Conservation (phyloP, 2,329 filamentous ascomycete species). For the Colletotrichum sp. region DNA sequence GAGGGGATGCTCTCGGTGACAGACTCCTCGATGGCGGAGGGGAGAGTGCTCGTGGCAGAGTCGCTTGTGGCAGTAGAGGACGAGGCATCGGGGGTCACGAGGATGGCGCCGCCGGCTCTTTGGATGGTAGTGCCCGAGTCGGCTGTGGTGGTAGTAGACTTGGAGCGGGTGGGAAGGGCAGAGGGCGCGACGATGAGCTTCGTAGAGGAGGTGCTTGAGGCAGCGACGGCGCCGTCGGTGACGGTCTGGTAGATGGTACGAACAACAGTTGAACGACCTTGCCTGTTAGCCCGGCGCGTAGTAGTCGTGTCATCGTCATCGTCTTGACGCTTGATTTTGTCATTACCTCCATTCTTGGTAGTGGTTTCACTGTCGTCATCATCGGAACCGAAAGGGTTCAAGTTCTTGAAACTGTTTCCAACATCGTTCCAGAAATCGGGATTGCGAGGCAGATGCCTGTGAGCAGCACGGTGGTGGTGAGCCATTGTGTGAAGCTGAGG, state of each 20-base stretch:
- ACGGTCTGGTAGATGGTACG: slow-evolving; percentile 45
- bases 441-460: slow-evolving; percentile 14
- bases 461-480: slow-evolving; percentile 10
- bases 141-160: neutral
- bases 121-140: slow-evolving; percentile 11
- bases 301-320: neutral
- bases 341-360: slow-evolving; percentile 13
- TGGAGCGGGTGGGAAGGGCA: neutral
- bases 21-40: slow-evolving; percentile 31
- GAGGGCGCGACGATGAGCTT: slow-evolving; percentile 39
- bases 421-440: slow-evolving; percentile 19
- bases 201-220: slow-evolving; percentile 16
- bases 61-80: slow-evolving; percentile 7
- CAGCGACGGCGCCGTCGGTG: neutral
- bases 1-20: slow-evolving; percentile 20
- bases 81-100: neutral
- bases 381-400: slow-evolving; percentile 10
- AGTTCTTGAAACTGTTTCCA: neutral
- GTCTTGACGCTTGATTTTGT: slow-evolving; percentile 3
- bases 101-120: neutral
- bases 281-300: slow-evolving; percentile 11
- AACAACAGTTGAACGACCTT: slow-evolving; percentile 31
- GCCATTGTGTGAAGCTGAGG: slow-evolving; percentile 1
- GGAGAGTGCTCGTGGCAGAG: slow-evolving; percentile 20
- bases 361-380: neutral